Evolutionary conservation across 225 moss, liverwort and hornwort genomes (phyloP), one percentile per base, ranked within the genome.

Genomic region (Marchantia paleacea): DNA sequence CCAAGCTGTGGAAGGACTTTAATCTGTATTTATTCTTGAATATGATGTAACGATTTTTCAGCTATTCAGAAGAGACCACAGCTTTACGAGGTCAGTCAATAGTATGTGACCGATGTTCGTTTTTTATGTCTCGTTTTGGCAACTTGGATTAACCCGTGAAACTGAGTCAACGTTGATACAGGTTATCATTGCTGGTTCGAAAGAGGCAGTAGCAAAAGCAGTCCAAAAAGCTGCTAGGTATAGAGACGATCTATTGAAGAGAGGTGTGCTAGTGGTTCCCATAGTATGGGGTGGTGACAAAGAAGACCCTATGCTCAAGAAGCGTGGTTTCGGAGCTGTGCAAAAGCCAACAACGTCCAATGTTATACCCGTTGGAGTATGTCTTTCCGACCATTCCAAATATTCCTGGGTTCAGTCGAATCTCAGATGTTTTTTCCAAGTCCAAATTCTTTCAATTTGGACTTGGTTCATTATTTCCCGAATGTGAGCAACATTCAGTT

Each of bases 151-250:
- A 0, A 58, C 13, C 14, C 58, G 58, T 15, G 12, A 61, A 75
- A 78, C 20, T 25, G 69, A 39, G 15, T 88, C 73, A 77, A 39
- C 39, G 39, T 39, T 39, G 39, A 39, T 39, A 2, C 92, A 97
- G 97, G 95, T 97, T 67, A 95, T 97, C 68, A 51, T 97, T 80
- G 97, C 94, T 84, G 97, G 97, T 63, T 88, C 83, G 5, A 87
- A 88, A 15, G 91, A 95, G 80, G 88, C 75, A 48, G 91, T 97
- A 49, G 89, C 85, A 79, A 95, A 80, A 82, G 86, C 95, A 24
- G 63, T 97, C 82, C 88, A 89, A 66, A 86, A 81, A 78, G 92
- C 95, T 25, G 91, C 92, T 66, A 90, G 88, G 50, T 92, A 83
- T 75, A 89, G 97, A 69, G 93, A 97, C 51, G 97, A 97, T 67